Percentiles rank a stretch among this genome's conserved stretches.
phyloP scores from a whole-genome alignment of 2,329 filamentous ascomycete genomes.

The Shiraia bambusicola region DNA sequence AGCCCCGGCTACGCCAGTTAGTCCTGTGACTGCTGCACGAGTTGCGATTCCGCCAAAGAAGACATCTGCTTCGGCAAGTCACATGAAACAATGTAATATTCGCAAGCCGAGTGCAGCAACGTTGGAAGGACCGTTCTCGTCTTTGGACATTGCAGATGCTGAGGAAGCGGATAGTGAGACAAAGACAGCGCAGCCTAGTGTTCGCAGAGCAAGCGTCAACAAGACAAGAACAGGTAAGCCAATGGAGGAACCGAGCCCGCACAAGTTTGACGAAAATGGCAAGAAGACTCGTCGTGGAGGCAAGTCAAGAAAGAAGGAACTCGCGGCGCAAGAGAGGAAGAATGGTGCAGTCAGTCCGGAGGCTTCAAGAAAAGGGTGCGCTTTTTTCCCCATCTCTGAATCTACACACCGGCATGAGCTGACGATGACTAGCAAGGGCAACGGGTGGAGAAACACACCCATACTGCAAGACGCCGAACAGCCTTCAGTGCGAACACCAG shows the following conservation, averaged over 20 bases:
- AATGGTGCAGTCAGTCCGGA: slow-evolving; percentile 38
- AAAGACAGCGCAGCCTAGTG: slow-evolving; percentile 22
- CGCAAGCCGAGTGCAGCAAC: slow-evolving; percentile 44
- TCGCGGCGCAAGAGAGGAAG: slow-evolving; percentile 45
- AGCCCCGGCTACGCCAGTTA: slow-evolving; percentile 48
- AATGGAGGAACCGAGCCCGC: slow-evolving; percentile 37
- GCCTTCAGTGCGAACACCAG: slow-evolving; percentile 39
- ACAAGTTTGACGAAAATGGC: slow-evolving; percentile 42
- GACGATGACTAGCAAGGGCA: slow-evolving; percentile 50
- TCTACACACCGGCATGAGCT: slow-evolving; percentile 7
- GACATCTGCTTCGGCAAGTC: slow-evolving; percentile 42
- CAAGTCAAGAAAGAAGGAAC: slow-evolving; percentile 50
- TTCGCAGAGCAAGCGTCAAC: slow-evolving; percentile 42
- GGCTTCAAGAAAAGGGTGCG: slow-evolving; percentile 35
- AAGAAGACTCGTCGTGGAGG: slow-evolving; percentile 50
- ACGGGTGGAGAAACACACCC: slow-evolving; percentile 69
- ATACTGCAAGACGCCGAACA: slow-evolving; percentile 62
- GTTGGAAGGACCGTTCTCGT: slow-evolving; percentile 44
- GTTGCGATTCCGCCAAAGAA: slow-evolving; percentile 39
- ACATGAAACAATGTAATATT: slow-evolving; percentile 29
- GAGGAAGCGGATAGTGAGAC: slow-evolving; percentile 42
- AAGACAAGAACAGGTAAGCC: slow-evolving; percentile 46
- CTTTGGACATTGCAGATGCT: slow-evolving; percentile 43
- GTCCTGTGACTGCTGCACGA: slow-evolving; percentile 40
- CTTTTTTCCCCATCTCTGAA: slow-evolving; percentile 23